Conservation (phyloP, 257 asterid genomes). For the Capsicum chinense region DNA sequence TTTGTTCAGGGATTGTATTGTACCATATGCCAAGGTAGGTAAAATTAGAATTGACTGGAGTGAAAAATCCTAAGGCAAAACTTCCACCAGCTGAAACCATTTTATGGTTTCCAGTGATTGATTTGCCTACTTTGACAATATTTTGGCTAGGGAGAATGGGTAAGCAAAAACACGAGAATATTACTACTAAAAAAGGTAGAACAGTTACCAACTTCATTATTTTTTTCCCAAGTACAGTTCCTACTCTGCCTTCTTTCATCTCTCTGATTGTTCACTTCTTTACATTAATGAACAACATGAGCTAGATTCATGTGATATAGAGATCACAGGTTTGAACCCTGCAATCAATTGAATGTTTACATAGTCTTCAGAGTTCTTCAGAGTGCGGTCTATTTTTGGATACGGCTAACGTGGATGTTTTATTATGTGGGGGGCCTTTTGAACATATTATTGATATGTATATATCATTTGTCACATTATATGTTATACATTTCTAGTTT, state of each 20-base stretch:
- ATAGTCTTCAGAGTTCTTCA: too few relatives aligned
- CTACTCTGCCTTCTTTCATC: neutral
- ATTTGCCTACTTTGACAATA: constrained; percentile 6
- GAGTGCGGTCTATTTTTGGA: too few relatives aligned
- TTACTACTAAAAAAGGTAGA: neutral
- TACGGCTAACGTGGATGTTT: too few relatives aligned
- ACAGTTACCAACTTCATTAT: neutral
- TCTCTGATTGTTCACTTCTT: too few relatives aligned
- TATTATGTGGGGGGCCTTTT: too few relatives aligned
- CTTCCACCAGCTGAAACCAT: constrained; percentile 24
- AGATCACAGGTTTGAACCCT: too few relatives aligned
- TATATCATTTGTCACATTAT: neutral
- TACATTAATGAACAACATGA: too few relatives aligned
- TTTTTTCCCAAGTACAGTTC: constrained; percentile 1
- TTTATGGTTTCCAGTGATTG: constrained; percentile 19
- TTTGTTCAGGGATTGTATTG: neutral
- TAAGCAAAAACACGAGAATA: neutral
- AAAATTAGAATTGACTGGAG: constrained; percentile 12
- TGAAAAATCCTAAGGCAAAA: constrained; percentile 32
- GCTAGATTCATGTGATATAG: too few relatives aligned
- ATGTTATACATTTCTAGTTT: too few relatives aligned
- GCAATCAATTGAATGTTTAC: too few relatives aligned
- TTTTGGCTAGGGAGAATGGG: neutral
- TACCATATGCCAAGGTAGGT: constrained; percentile 30
- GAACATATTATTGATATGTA: too few relatives aligned